Base-by-base conservation (phyloP, 176 grass and related monocot genomes). In the Musa acuminata region DNA sequence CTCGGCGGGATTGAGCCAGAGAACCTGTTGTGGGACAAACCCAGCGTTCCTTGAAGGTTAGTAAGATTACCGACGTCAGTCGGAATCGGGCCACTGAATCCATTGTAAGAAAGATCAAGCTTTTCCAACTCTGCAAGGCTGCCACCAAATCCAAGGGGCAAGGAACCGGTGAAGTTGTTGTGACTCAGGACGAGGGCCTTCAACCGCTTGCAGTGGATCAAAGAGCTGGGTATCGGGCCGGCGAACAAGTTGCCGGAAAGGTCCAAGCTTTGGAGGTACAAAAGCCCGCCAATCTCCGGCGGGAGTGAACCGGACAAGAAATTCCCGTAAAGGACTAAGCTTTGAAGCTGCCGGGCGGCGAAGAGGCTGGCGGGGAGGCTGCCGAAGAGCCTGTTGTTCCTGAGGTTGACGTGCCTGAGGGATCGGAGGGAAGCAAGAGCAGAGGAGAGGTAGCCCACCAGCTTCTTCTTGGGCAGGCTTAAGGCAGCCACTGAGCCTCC, bases 271-370 rank as follows among this genome's bases (percentile, higher is more conserved):
- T 99, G 95, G 75, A 99, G 88, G 88, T 81, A 86, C 19, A 78
- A 67, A 55, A 99, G 88, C 75, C n/a, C 80, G 5, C 86, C 90
- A 53, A 99, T 77, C 65, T 94, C 86, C 27, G 16, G 29, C 14
- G 90, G 90, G 27, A 99, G 17, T 1, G 84, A 78, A 0, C 90
- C 90, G 67, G 59, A 60, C 19, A 99, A 87, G 26, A 79, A 92
- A 83, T 99, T 99, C 5, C 84, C 95, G 78, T 89, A 86, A 53
- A 99, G 88, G 19, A 99, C 95, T 65, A 99, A 71, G 82, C 95
- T 91, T 86, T 87, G 95, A 49, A 77, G 75, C 59, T 48, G 10
- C 19, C 20, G 55, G 75, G 60, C 60, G 12, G 59, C 58, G 49
- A 64, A 53, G 59, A 77, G 48, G 20, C 60, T 60, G 12, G 59